Evolutionary conservation across 1,139 yeast genomes (phyloP), one percentile per base, ranked within the genome.

Genomic region (Sugiyamaella neomexicana): DNA sequence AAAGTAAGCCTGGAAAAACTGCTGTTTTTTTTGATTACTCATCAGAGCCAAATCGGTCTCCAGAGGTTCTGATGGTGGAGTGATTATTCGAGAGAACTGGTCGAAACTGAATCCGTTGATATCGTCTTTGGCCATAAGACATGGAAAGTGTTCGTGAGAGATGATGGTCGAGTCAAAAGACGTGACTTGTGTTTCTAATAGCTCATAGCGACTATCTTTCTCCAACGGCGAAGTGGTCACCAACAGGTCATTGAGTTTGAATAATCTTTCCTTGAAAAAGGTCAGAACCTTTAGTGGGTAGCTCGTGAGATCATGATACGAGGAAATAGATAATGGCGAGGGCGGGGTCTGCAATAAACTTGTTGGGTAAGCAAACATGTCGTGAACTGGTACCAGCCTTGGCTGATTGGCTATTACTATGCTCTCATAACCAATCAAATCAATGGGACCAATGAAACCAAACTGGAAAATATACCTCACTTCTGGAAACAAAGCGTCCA

Each of bases 401-500:
- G 52, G 54, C 43, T 46, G 12, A 46, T 27, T 31, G 4, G 50
- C 36, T 12, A 53, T 20, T 15, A 59, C 55, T 10, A 64, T 57
- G 50, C 57, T 57, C 38, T 63, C 67, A 41, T 61, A 48, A 4
- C 69, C 71, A 41, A 66, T 68, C 43, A 68, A 59, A 16, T 67
- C 70, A 16, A 68, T 64, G 5, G 72, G 71, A 2, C 75, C 75
- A 54, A 67, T 65, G 58, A 72, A 73, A 0, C 75, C 72, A 56
- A 67, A 65, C 41, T 70, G 66, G 61, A 71, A 73, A 43, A 71
- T 66, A 56, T 72, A 73, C 20, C 75, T 60, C 5, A 68, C 68
- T 56, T 73, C 76, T n/a, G 76, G 72, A 57, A 72, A 72, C 32
- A 73, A 58, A 0, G 75, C 73, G 52, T 68, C 72, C 31, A 68